These are phyloP conservation scores for Cryptococcus sp. DNA, from an alignment of 1,284 basidiomycete species.

Conservation along the genomic window DNA sequence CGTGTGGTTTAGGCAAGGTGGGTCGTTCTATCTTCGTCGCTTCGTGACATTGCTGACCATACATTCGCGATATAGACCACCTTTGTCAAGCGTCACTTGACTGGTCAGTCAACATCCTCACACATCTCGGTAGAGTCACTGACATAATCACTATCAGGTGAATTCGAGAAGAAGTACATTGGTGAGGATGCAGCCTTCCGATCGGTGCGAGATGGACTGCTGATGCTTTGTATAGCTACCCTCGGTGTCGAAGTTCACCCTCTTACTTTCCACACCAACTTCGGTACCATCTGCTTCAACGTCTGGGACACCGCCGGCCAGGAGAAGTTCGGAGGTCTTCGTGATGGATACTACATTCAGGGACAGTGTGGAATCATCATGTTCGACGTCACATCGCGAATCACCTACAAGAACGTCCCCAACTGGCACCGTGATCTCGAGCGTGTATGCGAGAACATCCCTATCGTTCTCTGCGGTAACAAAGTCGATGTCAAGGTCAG, in stretches of 20 bases:
- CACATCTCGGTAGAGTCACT: neutral
- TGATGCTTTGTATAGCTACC: conserved; percentile 66
- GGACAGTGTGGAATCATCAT: conserved; percentile 99
- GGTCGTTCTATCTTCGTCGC: conserved; percentile 4
- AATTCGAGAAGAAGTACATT: conserved; percentile 99
- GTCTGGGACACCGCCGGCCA: conserved; percentile 99
- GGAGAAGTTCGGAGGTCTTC: conserved; percentile 98
- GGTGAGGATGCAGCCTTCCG: conserved; percentile 59
- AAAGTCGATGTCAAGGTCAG: conserved; percentile 98
- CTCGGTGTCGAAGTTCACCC: conserved; percentile 99
- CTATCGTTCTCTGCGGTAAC: conserved; percentile 99
- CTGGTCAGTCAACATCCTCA: conserved; percentile 58
- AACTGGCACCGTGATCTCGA: conserved; percentile 99
- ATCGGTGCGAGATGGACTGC: neutral
- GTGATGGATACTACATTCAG: conserved; percentile 98
- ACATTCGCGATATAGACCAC: conserved; percentile 65
- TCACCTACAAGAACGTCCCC: conserved; percentile 99
- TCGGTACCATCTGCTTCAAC: conserved; percentile 98
- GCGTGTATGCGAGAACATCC: conserved; percentile 99
- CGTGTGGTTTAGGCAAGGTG: conserved; percentile 48
- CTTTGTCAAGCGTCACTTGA: conserved; percentile 99
- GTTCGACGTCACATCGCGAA: conserved; percentile 99
- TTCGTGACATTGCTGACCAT: too few relatives aligned
- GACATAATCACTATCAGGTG: conserved; percentile 54
- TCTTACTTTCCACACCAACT: conserved; percentile 95